Conservation (phyloP, 441 rosid species). For the Raphanus hybrid region DNA sequence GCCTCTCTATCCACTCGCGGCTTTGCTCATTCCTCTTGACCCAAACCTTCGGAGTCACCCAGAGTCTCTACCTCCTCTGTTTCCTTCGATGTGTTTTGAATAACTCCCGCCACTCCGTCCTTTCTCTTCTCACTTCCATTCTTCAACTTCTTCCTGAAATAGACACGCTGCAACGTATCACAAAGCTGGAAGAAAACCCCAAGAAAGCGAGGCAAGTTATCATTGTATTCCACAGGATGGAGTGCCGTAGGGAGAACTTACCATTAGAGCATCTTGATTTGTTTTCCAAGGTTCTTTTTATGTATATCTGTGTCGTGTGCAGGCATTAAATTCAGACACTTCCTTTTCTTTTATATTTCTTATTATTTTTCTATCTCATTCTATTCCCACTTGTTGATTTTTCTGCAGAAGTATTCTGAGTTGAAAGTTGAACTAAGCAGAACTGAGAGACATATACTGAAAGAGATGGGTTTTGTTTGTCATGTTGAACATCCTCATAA, state of each 20-base stretch:
- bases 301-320: background rate
- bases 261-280: conserved; percentile 72
- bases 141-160: no score
- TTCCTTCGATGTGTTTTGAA: no score
- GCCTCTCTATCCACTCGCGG: no score
- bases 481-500: conserved; percentile 98
- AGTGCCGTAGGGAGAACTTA: conserved; percentile 88
- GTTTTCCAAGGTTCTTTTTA: conserved; percentile 71
- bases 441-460: conserved; percentile 89
- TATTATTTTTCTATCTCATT: background rate
- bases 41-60: no score
- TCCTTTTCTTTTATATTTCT: background rate
- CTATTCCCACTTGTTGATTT: background rate
- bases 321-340: background rate
- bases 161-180: no score
- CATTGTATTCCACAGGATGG: conserved; percentile 93
- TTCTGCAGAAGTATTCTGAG: conserved; percentile 67
- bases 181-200: conserved; percentile 89
- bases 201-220: conserved; percentile 93
- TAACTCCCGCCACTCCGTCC: no score
- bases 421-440: conserved; percentile 86
- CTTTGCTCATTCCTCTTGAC: no score
- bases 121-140: no score
- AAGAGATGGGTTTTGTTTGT: conserved; percentile 97
- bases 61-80: no score